phyloP scores from a whole-genome alignment of 2,329 filamentous ascomycete species.

The Geosmithia putterillii region DNA sequence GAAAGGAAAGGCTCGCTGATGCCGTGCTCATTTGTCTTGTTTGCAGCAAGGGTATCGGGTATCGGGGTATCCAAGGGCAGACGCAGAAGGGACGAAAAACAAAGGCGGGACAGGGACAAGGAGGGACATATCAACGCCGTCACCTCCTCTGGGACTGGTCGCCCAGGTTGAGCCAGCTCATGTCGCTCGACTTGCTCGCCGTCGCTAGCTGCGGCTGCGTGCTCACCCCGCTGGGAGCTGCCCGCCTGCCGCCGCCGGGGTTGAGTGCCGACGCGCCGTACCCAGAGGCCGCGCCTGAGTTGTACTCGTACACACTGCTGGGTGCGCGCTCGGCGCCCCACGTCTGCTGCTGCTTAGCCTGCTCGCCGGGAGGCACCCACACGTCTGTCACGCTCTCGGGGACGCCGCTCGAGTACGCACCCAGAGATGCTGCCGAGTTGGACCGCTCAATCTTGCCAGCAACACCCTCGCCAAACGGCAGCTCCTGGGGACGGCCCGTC shows the following conservation, averaged over 20 bases:
- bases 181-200: slow-evolving; percentile 46
- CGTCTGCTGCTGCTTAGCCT: slow-evolving; percentile 28
- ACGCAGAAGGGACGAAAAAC: background rate
- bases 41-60: background rate
- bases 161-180: slow-evolving; percentile 72
- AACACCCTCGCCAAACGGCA: slow-evolving; percentile 43
- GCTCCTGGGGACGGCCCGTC: slow-evolving; percentile 35
- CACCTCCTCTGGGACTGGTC: slow-evolving; percentile 16
- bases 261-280: slow-evolving; percentile 27
- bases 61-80: background rate
- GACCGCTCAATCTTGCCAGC: slow-evolving; percentile 49
- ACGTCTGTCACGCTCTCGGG: slow-evolving; percentile 49
- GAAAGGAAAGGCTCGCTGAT: background rate
- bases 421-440: slow-evolving; percentile 34
- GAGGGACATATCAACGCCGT: background rate
- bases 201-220: slow-evolving; percentile 37
- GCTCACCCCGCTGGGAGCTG: slow-evolving; percentile 24
- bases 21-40: no score
- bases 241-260: slow-evolving; percentile 15
- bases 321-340: slow-evolving; percentile 39
- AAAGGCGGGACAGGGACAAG: background rate
- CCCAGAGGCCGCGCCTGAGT: slow-evolving; percentile 7
- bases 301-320: slow-evolving; percentile 38
- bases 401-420: slow-evolving; percentile 48
- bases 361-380: slow-evolving; percentile 36